Evolutionary conservation across 2,329 filamentous ascomycete genomes (phyloP), one percentile per base, ranked within the genome.

Genomic region (Pseudocercospora musae): DNA sequence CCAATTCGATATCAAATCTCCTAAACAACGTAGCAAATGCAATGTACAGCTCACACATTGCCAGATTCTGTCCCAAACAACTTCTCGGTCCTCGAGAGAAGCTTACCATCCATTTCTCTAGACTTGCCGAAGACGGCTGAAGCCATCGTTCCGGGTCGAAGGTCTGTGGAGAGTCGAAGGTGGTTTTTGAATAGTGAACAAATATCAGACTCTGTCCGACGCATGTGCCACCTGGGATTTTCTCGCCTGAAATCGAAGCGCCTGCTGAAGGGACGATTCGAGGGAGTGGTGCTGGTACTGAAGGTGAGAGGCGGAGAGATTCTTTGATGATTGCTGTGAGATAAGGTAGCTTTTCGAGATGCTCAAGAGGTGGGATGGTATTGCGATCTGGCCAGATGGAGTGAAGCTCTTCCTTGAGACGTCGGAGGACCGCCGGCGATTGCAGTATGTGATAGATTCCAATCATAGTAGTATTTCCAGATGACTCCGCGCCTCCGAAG

Each of bases 291-390:
- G 77, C 74, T 0, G 79, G 73, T 0, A 77, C 79, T 0, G 80
- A 79, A 0, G 80, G 79, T 55, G 73, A 76, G 15, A 83, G 70
- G 1, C 81, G 78, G 3, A 83, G 69, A 0, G 77, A 76, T 66
- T 85, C 83, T 63, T 85, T 81, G 13, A 79, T 79, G 44, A 66
- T 33, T 18, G 82, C 84, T 23, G 79, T 78, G 4, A 85, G 79
- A 68, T 83, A 85, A 0, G 82, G 81, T 4, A 66, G 55, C 11
- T 54, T 62, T 37, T 65, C 62, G 21, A 66, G 58, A 4, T 37
- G 50, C 55, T 66, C 65, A 29, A 62, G 46, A 37, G 46, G 33
- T 31, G 65, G 65, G 4, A 20, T 50, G 11, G 29, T 25, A 31
- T 20, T 53, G 25, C 48, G 21, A 23, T 60, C 52, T 37, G 56